Conservation (phyloP, 768 basidiomycete species). For the Lactarius evosmus region DNA sequence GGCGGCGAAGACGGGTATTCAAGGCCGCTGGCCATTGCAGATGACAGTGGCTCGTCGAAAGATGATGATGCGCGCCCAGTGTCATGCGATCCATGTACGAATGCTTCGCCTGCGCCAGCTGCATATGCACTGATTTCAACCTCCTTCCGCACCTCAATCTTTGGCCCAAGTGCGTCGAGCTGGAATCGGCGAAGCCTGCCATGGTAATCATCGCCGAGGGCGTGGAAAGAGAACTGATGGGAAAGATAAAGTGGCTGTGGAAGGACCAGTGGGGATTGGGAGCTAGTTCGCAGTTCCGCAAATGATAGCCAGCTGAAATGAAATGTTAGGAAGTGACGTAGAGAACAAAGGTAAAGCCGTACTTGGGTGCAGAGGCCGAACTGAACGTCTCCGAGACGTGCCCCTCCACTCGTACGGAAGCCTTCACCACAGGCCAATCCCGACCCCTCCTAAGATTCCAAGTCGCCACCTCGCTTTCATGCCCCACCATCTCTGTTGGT, state of each 20-base stretch:
- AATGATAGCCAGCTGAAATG: constrained; percentile 61
- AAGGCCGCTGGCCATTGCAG: constrained; percentile 64
- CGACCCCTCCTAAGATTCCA: constrained; percentile 57
- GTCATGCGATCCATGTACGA: constrained; percentile 53
- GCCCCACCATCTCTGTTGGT: constrained; percentile 38
- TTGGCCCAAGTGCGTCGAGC: constrained; percentile 52
- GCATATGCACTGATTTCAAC: constrained; percentile 62
- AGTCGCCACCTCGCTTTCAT: constrained; percentile 50
- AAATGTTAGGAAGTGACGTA: constrained; percentile 7
- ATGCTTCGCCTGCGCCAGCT: constrained; percentile 42
- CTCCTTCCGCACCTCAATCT: constrained; percentile 69
- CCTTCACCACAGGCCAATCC: constrained; percentile 54
- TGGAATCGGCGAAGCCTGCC: constrained; percentile 66
- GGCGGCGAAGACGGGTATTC: constrained; percentile 44
- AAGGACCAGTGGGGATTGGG: constrained; percentile 53
- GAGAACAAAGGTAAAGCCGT: background rate
- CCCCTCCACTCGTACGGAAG: constrained; percentile 28
- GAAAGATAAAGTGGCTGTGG: constrained; percentile 79
- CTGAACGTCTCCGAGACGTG: constrained; percentile 5
- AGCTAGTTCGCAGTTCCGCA: constrained; percentile 78
- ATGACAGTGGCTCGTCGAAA: constrained; percentile 77
- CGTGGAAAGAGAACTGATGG: constrained; percentile 80
- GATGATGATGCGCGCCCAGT: constrained; percentile 49
- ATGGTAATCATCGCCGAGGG: constrained; percentile 74
- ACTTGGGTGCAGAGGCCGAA: constrained; percentile 24